phyloP scores from a whole-genome alignment of 2,329 filamentous ascomycete genomes.

The Pyricularia grisea region DNA sequence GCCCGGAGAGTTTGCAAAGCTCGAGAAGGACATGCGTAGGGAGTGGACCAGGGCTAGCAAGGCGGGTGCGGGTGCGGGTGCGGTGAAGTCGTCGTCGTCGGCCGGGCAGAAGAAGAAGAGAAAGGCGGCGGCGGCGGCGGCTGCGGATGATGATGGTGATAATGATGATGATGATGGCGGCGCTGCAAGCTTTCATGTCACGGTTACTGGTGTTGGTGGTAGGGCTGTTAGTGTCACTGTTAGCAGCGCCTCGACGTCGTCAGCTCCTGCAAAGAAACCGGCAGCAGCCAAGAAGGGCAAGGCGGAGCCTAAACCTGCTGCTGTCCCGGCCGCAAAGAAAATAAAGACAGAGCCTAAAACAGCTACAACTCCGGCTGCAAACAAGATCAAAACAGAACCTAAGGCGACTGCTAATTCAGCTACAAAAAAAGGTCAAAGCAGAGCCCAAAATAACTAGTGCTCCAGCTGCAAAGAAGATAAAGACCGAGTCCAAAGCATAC shows the following conservation, averaged over 20 bases:
- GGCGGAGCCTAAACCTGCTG: not conserved
- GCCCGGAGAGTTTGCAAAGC: conserved; percentile 33
- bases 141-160: not conserved
- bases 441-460: too few relatives aligned
- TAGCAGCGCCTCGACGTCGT: not conserved
- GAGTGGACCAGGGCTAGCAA: conserved; percentile 34
- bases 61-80: not conserved
- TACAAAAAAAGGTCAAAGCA: not conserved
- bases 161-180: not conserved
- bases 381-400: not conserved
- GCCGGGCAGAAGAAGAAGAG: not conserved
- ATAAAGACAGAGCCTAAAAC: conserved; percentile 1
- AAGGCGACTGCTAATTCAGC: not conserved
- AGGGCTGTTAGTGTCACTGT: not conserved
- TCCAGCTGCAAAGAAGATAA: too few relatives aligned
- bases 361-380: not conserved
- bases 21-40: conserved; percentile 48
- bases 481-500: too few relatives aligned
- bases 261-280: not conserved
- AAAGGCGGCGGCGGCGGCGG: not conserved
- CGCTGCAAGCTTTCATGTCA: not conserved
- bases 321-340: not conserved
- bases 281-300: not conserved
- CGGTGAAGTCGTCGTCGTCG: not conserved
- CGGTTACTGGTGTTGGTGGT: not conserved